Percentiles rank a stretch among this genome's conserved stretches.
phyloP scores from a whole-genome alignment of 1,139 yeast species.

The Candida smagusa region DNA sequence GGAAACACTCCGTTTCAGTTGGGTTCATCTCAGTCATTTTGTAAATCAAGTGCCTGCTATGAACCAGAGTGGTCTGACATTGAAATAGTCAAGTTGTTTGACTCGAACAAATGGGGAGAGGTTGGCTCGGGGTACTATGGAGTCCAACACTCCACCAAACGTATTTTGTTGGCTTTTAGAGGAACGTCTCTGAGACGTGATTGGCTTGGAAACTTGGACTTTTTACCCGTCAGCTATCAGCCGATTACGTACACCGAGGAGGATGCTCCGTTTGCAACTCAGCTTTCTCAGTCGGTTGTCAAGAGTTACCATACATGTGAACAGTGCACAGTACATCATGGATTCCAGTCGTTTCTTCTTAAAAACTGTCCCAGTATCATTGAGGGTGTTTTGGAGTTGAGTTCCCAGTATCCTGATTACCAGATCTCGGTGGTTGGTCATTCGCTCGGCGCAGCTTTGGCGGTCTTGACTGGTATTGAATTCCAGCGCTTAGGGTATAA shows the following conservation, averaged over 20 bases:
- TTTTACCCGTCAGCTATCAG: slow-evolving; percentile 35
- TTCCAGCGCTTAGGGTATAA: slow-evolving; percentile 47
- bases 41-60: slow-evolving; percentile 22
- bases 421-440: slow-evolving; percentile 59
- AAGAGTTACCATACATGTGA: slow-evolving; percentile 29
- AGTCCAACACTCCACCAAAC: slow-evolving; percentile 30
- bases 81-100: slow-evolving; percentile 32
- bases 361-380: slow-evolving; percentile 37
- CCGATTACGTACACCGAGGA: slow-evolving; percentile 19
- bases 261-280: slow-evolving; percentile 2
- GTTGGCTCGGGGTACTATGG: slow-evolving; percentile 55
- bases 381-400: slow-evolving; percentile 28
- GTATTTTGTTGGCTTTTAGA: slow-evolving; percentile 46
- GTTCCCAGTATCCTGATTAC: slow-evolving; percentile 41
- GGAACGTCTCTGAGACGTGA: slow-evolving; percentile 59
- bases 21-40: slow-evolving; percentile 17
- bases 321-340: slow-evolving; percentile 57
- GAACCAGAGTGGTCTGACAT: slow-evolving; percentile 20
- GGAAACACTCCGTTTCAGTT: slow-evolving; percentile 28
- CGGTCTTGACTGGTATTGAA: slow-evolving; percentile 59
- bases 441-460: slow-evolving; percentile 72
- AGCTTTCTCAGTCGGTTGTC: slow-evolving; percentile 6
- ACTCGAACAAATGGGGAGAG: slow-evolving; percentile 39
- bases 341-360: slow-evolving; percentile 46
- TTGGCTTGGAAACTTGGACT: slow-evolving; percentile 52